Conservation (phyloP, 1,284 basidiomycete species). For the Ceratobasidium sp. region DNA sequence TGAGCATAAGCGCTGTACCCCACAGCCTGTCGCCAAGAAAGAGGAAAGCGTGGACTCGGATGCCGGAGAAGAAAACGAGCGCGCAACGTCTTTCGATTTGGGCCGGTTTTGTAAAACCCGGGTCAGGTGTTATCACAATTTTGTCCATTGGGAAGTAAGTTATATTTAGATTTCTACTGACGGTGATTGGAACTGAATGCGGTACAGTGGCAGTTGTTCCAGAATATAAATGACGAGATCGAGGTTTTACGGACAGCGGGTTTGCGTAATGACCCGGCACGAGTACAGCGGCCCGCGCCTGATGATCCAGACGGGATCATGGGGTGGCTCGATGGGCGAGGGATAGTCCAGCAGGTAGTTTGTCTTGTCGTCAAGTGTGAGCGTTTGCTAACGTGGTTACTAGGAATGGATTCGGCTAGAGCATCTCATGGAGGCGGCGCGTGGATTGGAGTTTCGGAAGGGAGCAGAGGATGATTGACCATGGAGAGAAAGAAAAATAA, state of each 20-base stretch:
- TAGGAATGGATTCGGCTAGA: conserved; percentile 39
- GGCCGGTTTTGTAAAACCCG: conserved; percentile 81
- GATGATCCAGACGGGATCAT: conserved; percentile 77
- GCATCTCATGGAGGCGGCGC: conserved; percentile 33
- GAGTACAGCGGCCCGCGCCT: conserved; percentile 26
- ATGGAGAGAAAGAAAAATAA: neutral
- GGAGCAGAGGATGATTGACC: conserved; percentile 17
- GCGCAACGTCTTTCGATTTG: conserved; percentile 58
- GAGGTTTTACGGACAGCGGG: conserved; percentile 44
- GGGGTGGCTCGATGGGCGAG: conserved; percentile 81
- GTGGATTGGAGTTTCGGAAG: conserved; percentile 32
- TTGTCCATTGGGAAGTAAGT: conserved; percentile 87
- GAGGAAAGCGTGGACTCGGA: conserved; percentile 52
- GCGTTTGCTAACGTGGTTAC: conserved; percentile 16
- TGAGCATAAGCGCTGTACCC: neutral
- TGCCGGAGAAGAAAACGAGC: conserved; percentile 38
- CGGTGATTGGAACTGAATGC: conserved; percentile 41
- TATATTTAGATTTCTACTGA: conserved; percentile 43
- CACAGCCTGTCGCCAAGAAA: conserved; percentile 50
- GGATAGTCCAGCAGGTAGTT: conserved; percentile 66
- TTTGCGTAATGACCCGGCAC: conserved; percentile 33
- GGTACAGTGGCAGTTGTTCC: conserved; percentile 45
- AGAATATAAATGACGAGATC: conserved; percentile 44
- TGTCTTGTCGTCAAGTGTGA: neutral
- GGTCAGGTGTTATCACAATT: conserved; percentile 74